Evolutionary conservation across 2,329 filamentous ascomycete genomes (phyloP), one percentile per base, ranked within the genome.

Genomic region (Cadophora sp.): DNA sequence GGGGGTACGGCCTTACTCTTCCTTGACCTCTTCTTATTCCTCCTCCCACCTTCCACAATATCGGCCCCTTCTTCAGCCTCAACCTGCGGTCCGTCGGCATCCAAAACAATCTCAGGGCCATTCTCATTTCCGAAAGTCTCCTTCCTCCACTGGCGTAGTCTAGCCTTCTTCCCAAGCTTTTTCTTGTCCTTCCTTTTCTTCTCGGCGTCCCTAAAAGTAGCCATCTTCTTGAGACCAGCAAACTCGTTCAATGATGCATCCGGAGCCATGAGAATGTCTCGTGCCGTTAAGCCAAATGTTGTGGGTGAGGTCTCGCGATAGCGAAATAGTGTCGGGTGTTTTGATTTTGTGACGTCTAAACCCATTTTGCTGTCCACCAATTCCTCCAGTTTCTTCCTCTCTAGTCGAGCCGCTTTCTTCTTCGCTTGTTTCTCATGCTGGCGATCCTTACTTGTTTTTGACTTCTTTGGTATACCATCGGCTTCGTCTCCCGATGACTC

Each of bases 221-320:
- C 94, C 68, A 97, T 87, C 82, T 97, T 98, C 86, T 99, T 99
- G 76, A 99, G 83, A 7, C 96, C 95, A 5, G 91, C 95, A 77
- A 91, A 99, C 72, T 94, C 86, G 80, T 99, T 99, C 72, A 99
- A 87, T 64, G 91, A 89, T 58, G 88, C 84, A 81, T 99, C 96
- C 55, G 94, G 93, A 73, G 97, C 93, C 78, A 91, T 86, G 40
- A 99, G 87, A 74, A 99, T 98, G 80, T 99, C 96, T 69, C 90
- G 88, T 0, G 94, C 85, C 0, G 93, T 97, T 76, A 99, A 89
- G 68, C 96, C 96, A 78, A 97, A 99, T 14, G 91, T 89, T 65
- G 91, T 91, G 0, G 96, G 95, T 0, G 93, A 97, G 1, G 95
- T 97, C 78, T 97, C 94, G 76, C 96, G 92, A 83, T 99, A 99